These are phyloP conservation scores for Gossypium herbaceum DNA, from an alignment of 345 rosid species.

Conservation along the genomic window DNA sequence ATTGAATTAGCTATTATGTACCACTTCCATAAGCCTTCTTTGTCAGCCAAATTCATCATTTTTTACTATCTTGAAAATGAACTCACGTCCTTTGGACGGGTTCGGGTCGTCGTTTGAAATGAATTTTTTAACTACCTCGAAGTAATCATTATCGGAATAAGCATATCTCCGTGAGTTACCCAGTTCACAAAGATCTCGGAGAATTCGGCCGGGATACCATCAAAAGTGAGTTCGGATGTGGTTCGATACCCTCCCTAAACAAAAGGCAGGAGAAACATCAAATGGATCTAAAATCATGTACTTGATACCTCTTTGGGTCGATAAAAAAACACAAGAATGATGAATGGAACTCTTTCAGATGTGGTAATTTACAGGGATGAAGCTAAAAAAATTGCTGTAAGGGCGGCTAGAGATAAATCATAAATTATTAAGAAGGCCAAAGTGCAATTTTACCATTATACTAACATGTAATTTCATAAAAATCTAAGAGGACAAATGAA, in stretches of 20 bases:
- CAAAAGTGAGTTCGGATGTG: conserved; percentile 8
- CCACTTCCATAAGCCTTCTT: neutral
- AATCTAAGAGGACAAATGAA: too few relatives aligned
- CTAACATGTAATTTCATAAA: too few relatives aligned
- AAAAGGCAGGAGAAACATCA: neutral
- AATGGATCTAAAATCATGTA: neutral
- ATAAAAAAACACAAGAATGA: neutral
- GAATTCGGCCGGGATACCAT: conserved; percentile 26
- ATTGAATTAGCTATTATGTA: neutral
- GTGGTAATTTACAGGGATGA: neutral
- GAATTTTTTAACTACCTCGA: neutral
- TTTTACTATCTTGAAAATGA: neutral
- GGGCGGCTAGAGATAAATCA: too few relatives aligned
- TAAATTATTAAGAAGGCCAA: too few relatives aligned
- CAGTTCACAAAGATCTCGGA: conserved; percentile 53
- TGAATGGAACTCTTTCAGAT: neutral
- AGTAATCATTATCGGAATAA: conserved; percentile 23
- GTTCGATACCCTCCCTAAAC: conserved; percentile 41
- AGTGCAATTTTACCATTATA: too few relatives aligned
- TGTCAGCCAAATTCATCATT: neutral
- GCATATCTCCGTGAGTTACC: conserved; percentile 51
- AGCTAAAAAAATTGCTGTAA: too few relatives aligned
- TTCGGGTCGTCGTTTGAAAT: conserved; percentile 15
- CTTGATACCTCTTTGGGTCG: too few relatives aligned
- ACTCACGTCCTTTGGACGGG: conserved; percentile 60